Percentiles rank a stretch among this genome's conserved stretches.
Conservation (phyloP, 2,329 filamentous ascomycete genomes). For the Xylariaceae sp. region DNA sequence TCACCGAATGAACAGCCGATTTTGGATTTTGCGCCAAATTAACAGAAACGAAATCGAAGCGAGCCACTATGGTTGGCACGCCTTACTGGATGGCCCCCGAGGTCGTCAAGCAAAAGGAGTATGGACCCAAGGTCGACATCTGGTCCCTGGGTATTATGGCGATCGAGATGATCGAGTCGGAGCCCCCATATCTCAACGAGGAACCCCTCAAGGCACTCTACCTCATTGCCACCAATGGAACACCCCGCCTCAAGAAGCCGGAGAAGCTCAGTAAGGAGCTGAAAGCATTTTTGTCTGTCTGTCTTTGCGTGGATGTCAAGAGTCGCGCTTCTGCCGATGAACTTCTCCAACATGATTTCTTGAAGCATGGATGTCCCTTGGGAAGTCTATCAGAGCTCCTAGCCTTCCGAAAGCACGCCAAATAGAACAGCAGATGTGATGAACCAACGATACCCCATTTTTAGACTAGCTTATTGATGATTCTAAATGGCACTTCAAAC, state of each 20-base stretch:
- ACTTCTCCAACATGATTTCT: slow-evolving; percentile 86
- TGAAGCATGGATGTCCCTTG: slow-evolving; percentile 85
- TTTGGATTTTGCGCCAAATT: slow-evolving; percentile 99
- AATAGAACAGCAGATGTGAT: slow-evolving; percentile 41
- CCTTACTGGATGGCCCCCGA: slow-evolving; percentile 99
- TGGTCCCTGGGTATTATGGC: slow-evolving; percentile 99
- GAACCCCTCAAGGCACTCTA: slow-evolving; percentile 96
- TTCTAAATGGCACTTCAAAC: slow-evolving; percentile 4
- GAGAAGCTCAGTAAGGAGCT: slow-evolving; percentile 97
- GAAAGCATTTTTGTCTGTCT: slow-evolving; percentile 94
- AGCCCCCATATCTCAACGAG: slow-evolving; percentile 96
- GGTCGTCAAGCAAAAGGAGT: slow-evolving; percentile 99
- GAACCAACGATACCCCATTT: slow-evolving; percentile 28
- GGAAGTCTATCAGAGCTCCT: slow-evolving; percentile 82
- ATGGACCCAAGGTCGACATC: slow-evolving; percentile 96
- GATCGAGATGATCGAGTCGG: slow-evolving; percentile 99
- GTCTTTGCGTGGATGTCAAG: slow-evolving; percentile 94
- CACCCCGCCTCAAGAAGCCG: slow-evolving; percentile 93
- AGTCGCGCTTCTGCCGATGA: slow-evolving; percentile 89
- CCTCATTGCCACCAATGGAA: slow-evolving; percentile 96
- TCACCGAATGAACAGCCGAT: slow-evolving; percentile 66
- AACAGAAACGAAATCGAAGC: slow-evolving; percentile 93
- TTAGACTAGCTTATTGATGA: slow-evolving; percentile 21
- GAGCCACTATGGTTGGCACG: slow-evolving; percentile 97
- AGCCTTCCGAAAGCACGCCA: slow-evolving; percentile 75